Evolutionary conservation across 208 protist genomes (phyloP).

Genomic region (Phytomonas francai): DNA sequence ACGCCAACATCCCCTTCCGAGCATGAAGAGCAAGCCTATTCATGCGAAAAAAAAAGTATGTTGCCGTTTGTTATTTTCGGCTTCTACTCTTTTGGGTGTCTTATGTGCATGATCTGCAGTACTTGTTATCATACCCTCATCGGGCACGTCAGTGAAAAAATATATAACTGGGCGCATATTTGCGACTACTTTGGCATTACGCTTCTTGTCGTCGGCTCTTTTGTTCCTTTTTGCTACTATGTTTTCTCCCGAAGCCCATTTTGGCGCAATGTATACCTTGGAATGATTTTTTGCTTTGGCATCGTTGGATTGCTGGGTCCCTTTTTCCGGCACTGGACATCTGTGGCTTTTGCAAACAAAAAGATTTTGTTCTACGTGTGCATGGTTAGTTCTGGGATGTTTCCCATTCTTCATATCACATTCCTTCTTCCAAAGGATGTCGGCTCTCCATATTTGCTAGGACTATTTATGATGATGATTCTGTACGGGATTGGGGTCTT

Average conservation of each 20-base stretch:
- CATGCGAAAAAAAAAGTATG: slow-evolving; percentile 13
- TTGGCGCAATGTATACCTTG: slow-evolving; percentile 61
- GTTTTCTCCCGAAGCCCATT: slow-evolving; percentile 56
- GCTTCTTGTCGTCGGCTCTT: slow-evolving; percentile 69
- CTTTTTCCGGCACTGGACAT: slow-evolving; percentile 70
- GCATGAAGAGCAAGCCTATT: background rate
- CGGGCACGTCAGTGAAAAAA: slow-evolving; percentile 40
- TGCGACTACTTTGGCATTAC: slow-evolving; percentile 86
- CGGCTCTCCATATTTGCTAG: slow-evolving; percentile 37
- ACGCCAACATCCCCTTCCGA: slow-evolving; percentile 5
- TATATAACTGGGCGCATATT: slow-evolving; percentile 55
- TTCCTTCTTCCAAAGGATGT: slow-evolving; percentile 29
- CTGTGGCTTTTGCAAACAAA: slow-evolving; percentile 33
- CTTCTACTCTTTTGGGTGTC: slow-evolving; percentile 57
- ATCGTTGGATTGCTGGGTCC: slow-evolving; percentile 62
- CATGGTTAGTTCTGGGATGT: slow-evolving; percentile 60
- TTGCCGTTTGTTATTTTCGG: slow-evolving; percentile 55
- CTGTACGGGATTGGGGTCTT: slow-evolving; percentile 78
- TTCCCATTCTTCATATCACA: slow-evolving; percentile 61
- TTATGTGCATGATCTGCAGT: slow-evolving; percentile 75
- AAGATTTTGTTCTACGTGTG: slow-evolving; percentile 70
- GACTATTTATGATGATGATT: slow-evolving; percentile 49
- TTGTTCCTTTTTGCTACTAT: slow-evolving; percentile 81
- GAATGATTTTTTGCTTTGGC: slow-evolving; percentile 66
- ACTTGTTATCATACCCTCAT: slow-evolving; percentile 66